Conservation (phyloP, 371 early-diverging fungal species). For the Mucor lusitanicus region DNA sequence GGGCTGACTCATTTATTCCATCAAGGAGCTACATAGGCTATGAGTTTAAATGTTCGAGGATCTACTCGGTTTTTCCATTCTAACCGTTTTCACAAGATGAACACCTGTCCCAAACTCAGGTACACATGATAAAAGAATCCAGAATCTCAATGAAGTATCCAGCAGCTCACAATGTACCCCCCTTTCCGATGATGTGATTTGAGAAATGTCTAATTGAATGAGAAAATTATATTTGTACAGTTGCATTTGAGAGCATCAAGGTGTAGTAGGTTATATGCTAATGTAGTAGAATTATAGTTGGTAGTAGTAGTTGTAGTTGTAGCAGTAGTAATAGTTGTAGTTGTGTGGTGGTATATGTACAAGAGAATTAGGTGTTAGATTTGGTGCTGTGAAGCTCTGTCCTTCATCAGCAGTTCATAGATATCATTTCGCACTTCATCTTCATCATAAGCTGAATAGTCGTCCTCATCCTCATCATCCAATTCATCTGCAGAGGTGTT, state of each 20-base stretch:
- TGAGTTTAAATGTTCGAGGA: no score
- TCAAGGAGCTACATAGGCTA: no score
- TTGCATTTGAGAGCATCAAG: background rate
- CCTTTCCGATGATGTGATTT: no score
- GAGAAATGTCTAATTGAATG: background rate
- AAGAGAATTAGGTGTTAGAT: background rate
- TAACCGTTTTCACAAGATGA: no score
- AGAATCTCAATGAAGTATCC: no score
- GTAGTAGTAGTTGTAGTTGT: background rate
- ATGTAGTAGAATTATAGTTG: background rate
- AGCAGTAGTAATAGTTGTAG: background rate
- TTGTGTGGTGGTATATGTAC: background rate
- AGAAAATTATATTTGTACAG: background rate
- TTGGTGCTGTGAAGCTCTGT: constrained; percentile 15
- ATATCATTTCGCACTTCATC: constrained; percentile 35
- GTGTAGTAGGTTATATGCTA: background rate
- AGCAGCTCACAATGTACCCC: no score
- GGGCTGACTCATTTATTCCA: no score
- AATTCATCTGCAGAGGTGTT: background rate
- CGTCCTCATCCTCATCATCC: constrained; percentile 1
- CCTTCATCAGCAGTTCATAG: constrained; percentile 30
- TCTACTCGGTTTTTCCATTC: no score
- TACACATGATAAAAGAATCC: no score
- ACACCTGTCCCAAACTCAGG: no score
- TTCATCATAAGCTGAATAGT: constrained; percentile 28